Percentiles rank a stretch among this genome's conserved stretches.
Conservation (phyloP, 805 yeast genomes). For the Pichia exigua region DNA sequence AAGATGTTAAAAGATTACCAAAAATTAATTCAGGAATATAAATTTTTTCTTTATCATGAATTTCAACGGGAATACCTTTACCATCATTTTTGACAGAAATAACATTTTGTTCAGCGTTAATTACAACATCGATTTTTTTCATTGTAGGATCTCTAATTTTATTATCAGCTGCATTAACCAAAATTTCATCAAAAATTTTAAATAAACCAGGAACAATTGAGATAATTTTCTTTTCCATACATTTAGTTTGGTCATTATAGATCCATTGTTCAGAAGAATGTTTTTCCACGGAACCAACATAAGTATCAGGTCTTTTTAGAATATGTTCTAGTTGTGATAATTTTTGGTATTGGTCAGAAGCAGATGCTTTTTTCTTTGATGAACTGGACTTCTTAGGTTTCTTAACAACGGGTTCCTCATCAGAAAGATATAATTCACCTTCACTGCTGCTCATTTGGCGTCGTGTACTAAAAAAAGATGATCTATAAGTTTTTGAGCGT, state of each 20-base stretch:
- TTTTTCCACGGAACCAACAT: conserved; percentile 89
- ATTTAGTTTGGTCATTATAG: conserved; percentile 53
- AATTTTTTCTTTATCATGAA: conserved; percentile 83
- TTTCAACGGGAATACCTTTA: conserved; percentile 89
- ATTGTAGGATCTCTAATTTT: conserved; percentile 89
- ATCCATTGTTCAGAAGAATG: conserved; percentile 82
- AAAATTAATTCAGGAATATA: conserved; percentile 95
- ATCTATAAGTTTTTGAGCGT: not conserved
- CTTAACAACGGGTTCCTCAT: not conserved
- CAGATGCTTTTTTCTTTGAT: conserved; percentile 20
- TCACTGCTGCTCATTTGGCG: conserved; percentile 5
- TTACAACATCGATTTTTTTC: conserved; percentile 79
- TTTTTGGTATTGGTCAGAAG: conserved; percentile 80
- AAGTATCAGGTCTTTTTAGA: conserved; percentile 94
- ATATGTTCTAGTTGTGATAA: conserved; percentile 94
- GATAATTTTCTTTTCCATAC: conserved; percentile 55
- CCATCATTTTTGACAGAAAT: conserved; percentile 90
- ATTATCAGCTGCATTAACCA: conserved; percentile 98
- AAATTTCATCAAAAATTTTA: conserved; percentile 92
- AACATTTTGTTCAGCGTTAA: conserved; percentile 64
- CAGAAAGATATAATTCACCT: not conserved
- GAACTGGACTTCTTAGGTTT: not conserved
- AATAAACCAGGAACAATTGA: conserved; percentile 91
- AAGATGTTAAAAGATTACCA: conserved; percentile 89
- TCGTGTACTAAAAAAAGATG: not conserved